Conservation (phyloP, 352 stramenopile genomes). For the Pythium aquatile region DNA sequence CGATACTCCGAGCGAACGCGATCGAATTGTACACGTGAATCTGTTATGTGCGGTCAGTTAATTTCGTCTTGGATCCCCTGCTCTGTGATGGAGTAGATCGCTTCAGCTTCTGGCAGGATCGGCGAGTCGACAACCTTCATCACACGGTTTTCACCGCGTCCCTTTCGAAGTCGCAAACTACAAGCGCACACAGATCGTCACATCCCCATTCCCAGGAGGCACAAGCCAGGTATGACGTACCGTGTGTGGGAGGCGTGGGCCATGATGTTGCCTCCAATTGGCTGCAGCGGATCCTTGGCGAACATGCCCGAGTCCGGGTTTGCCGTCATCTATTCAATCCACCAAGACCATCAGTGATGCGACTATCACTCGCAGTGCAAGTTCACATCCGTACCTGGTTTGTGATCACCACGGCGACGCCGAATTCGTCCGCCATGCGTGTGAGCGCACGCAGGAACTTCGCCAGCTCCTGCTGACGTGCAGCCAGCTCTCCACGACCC, state of each 20-base stretch:
- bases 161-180: conserved; percentile 94
- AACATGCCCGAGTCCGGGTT: conserved; percentile 91
- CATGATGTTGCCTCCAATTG: conserved; percentile 92
- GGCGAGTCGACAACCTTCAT: conserved; percentile 97
- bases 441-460: conserved; percentile 97
- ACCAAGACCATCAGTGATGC: not conserved
- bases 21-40: conserved; percentile 4
- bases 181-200: not conserved
- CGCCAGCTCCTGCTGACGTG: conserved; percentile 88
- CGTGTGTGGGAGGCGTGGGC: conserved; percentile 79
- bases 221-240: conserved; percentile 26
- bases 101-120: conserved; percentile 97
- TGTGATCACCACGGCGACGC: conserved; percentile 93
- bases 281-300: conserved; percentile 87
- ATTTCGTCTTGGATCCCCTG: conserved; percentile 93
- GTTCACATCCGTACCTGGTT: conserved; percentile 58
- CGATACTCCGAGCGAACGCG: not conserved
- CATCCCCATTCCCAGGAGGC: not conserved
- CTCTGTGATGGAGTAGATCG: conserved; percentile 97
- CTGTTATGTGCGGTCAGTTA: conserved; percentile 47
- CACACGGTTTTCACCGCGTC: conserved; percentile 97
- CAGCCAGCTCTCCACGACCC: conserved; percentile 96
- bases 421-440: conserved; percentile 98
- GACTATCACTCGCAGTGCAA: too few relatives aligned
- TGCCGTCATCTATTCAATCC: conserved; percentile 68